Evolutionary conservation across 2,329 filamentous ascomycete genomes (phyloP).

Genomic region (Paraconiothyrium sp.): DNA sequence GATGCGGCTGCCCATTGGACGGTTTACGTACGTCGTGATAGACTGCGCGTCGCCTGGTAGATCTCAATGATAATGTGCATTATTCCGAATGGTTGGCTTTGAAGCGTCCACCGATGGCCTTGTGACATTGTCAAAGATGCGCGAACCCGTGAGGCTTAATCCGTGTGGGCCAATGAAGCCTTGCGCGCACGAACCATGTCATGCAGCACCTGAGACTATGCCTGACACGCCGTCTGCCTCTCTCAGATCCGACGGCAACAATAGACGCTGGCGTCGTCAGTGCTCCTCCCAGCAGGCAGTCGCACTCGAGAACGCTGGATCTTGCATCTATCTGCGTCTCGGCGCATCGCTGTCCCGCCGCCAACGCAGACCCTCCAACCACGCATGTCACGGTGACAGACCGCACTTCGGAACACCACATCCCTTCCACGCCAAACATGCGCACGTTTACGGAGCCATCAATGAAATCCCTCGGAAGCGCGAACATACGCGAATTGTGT

Average conservation of each 20-base stretch:
- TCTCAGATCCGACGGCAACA: slow-evolving; percentile 33
- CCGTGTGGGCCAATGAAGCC: not conserved
- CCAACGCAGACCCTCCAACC: slow-evolving; percentile 21
- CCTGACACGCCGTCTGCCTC: slow-evolving; percentile 40
- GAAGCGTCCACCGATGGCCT: not conserved
- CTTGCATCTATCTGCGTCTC: slow-evolving; percentile 18
- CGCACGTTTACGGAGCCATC: slow-evolving; percentile 9
- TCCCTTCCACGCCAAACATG: slow-evolving; percentile 14
- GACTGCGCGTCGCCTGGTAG: not conserved
- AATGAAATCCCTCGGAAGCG: not conserved
- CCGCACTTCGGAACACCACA: slow-evolving; percentile 11
- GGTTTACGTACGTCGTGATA: not conserved
- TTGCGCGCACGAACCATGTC: slow-evolving; percentile 24
- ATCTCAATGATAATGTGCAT: not conserved
- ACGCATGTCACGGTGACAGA: slow-evolving; percentile 12
- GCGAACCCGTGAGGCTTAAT: not conserved
- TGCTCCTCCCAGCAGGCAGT: slow-evolving; percentile 22
- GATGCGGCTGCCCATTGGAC: slow-evolving; percentile 7
- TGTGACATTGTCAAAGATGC: not conserved
- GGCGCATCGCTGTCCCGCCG: slow-evolving; percentile 18
- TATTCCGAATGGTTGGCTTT: not conserved
- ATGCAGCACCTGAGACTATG: slow-evolving; percentile 33
- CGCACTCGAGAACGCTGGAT: slow-evolving; percentile 25
- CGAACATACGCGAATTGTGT: not conserved
- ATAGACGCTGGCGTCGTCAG: slow-evolving; percentile 30